phyloP scores from a whole-genome alignment of 441 rosid species.

The Lepidium campestre region DNA sequence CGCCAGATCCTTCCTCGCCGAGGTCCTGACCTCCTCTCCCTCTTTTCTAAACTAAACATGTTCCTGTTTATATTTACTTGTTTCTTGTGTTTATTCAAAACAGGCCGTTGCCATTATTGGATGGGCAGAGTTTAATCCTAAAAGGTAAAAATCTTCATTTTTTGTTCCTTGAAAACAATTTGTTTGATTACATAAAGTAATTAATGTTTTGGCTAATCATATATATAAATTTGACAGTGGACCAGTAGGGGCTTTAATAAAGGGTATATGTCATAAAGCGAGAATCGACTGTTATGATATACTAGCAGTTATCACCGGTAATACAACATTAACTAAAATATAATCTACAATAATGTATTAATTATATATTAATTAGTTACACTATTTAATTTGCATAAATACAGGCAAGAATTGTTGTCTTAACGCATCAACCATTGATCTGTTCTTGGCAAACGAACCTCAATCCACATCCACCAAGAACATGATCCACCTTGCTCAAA shows the following conservation, averaged over 20 bases:
- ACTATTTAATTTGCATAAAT: background rate
- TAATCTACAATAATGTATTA: background rate
- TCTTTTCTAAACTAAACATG: too few relatives aligned
- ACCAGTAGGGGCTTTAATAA: constrained; percentile 39
- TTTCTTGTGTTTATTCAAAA: background rate
- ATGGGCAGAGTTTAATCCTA: constrained; percentile 78
- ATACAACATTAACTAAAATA: background rate
- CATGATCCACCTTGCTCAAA: constrained; percentile 85
- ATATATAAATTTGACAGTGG: constrained; percentile 31
- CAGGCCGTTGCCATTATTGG: constrained; percentile 59
- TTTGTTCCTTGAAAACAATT: too few relatives aligned
- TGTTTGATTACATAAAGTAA: background rate
- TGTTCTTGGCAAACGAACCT: constrained; percentile 64
- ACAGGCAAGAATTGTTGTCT: constrained; percentile 83
- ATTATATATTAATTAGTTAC: background rate
- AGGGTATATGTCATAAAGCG: constrained; percentile 50
- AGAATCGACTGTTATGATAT: constrained; percentile 72
- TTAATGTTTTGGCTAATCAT: background rate
- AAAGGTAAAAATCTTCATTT: constrained; percentile 32
- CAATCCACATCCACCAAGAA: constrained; percentile 81
- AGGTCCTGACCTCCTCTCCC: too few relatives aligned
- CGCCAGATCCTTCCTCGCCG: constrained; percentile 68
- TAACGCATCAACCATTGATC: constrained; percentile 55
- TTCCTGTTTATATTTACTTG: background rate
- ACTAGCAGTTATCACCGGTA: constrained; percentile 63